Evolutionary conservation across 352 stramenopile genomes (phyloP).

Genomic region (Aphanomyces stellatus): DNA sequence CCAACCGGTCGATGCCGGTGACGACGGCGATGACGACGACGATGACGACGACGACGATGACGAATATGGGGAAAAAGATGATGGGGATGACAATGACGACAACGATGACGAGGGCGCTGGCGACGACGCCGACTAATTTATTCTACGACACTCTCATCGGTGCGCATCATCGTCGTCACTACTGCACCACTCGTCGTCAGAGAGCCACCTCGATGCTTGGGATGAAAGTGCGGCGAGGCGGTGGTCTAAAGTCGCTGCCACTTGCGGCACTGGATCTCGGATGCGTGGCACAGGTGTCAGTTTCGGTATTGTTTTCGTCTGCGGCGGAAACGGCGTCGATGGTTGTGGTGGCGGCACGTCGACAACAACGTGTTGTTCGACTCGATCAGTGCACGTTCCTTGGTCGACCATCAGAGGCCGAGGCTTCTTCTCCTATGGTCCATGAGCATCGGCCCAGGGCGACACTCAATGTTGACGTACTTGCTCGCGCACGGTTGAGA

Average conservation of each 20-base stretch:
- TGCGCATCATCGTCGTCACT: not conserved
- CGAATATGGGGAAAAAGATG: conserved; percentile 7
- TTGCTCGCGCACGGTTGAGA: conserved; percentile 45
- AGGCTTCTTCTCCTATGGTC: conserved; percentile 7
- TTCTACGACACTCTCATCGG: not conserved
- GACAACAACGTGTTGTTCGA: not conserved
- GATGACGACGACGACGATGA: conserved; percentile 9
- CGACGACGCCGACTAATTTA: not conserved
- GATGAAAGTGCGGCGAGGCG: not conserved
- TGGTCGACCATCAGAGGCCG: not conserved
- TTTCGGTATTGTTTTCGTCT: not conserved
- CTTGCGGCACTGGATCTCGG: not conserved
- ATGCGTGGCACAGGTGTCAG: not conserved
- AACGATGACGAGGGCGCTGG: not conserved
- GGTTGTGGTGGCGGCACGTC: too few species aligned
- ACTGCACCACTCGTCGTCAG: not conserved
- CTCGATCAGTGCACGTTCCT: not conserved
- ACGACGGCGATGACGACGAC: conserved; percentile 15
- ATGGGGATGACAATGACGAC: conserved; percentile 14
- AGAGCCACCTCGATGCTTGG: not conserved
- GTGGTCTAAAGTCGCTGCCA: not conserved
- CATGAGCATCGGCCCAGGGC: too few species aligned
- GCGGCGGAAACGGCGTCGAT: not conserved
- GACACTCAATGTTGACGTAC: conserved; percentile 17
- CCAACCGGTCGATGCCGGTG: conserved; percentile 17